Conservation (phyloP, 169 alveolate genomes). For the Ichthyophthirius multifiliis region DNA sequence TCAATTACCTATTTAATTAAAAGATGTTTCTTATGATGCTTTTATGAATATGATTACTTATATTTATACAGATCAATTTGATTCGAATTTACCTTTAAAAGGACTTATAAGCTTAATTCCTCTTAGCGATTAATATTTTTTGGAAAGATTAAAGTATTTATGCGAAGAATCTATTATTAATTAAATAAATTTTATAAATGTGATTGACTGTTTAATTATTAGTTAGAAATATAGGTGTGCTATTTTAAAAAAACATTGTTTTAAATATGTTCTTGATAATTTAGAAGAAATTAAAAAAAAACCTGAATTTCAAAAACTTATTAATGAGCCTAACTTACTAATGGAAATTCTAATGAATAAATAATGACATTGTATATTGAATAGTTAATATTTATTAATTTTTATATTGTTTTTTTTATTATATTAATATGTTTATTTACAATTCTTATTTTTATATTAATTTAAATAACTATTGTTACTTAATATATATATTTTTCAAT, state of each 20-base stretch:
- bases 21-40: conserved; percentile 44
- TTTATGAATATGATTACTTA: conserved; percentile 66
- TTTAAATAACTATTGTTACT: too few species aligned
- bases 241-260: not conserved
- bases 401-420: too few species aligned
- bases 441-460: too few species aligned
- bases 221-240: conserved; percentile 38
- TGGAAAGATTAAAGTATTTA: conserved; percentile 62
- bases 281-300: not conserved
- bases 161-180: conserved; percentile 59
- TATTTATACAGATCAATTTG: conserved; percentile 74
- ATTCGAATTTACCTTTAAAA: conserved; percentile 30
- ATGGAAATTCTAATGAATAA: conserved; percentile 4
- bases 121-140: conserved; percentile 71
- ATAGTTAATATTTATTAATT: too few species aligned
- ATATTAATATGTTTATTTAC: too few species aligned
- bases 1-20: conserved; percentile 9
- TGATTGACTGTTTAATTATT: conserved; percentile 46
- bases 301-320: not conserved
- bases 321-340: not conserved
- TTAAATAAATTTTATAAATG: conserved; percentile 39
- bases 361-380: too few species aligned
- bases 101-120: conserved; percentile 61
- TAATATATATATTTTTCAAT: too few species aligned
- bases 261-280: not conserved